Base-by-base conservation (phyloP, 805 yeast species). In the Candida silvatica region DNA sequence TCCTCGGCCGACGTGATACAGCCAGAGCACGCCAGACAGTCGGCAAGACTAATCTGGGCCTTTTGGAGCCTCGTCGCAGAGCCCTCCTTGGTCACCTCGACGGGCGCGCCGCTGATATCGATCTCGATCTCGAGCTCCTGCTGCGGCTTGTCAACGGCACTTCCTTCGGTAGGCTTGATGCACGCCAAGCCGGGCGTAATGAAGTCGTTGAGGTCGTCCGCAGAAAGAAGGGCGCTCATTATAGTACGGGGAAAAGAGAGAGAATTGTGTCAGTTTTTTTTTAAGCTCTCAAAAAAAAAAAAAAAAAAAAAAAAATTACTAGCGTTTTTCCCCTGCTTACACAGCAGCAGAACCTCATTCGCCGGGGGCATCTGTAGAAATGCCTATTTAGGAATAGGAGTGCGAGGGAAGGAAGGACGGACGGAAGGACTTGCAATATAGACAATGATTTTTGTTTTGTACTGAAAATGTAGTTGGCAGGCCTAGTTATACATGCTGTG, bases 1-100 rank as follows among this genome's bases (percentile, higher is more conserved):
- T 90, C 95, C 53, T 92, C 98, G n/a, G 96, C 94, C 4, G 95
- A 83, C 0, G 98, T 92, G 36, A 92, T 86, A 56, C 98, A 92
- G 1, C 98, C 98, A 6, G 94, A 77, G 52, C 98, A 92, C 0
- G 98, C 98, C 36, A 92, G 64, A 58, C 98, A 92, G 62, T 92
- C 98, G 15, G 87, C 79, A 34, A 92, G 61, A 2, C 92, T 81
- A 31, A 92, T 90, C 43, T 83, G 90, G 0, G 97, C 97, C 35
- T 86, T 77, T 19, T 79, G 69, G 5, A 86, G 62, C 15, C 64
- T 61, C 24, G 68, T 65, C 3, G 66, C 51, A 5, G 62, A 61
- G 17, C 74, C 77, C 31, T 72, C 74, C 31, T 70, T 67, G 5
- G 80, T 73, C 3, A 86, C 87, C 46, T 84, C 88, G 7, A 76